Evolutionary conservation across 78 protist species (phyloP), one percentile per base, ranked within the genome.

Genomic region (slime mould (Dictyostelium discoideum)): DNA sequence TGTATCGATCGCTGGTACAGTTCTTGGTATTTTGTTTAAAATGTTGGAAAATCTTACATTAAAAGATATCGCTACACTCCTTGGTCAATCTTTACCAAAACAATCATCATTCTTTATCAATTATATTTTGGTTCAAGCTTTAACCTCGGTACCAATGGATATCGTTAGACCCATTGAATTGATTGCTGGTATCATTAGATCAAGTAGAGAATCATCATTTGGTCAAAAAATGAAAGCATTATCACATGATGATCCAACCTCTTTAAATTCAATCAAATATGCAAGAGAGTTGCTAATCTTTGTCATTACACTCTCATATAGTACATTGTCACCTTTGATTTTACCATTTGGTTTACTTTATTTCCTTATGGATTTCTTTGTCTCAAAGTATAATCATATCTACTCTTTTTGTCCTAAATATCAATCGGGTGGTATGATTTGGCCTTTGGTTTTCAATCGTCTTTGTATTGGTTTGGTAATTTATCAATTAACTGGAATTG

Each of bases 381-480:
- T 90, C 1, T 90, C 95, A 32, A 90, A 90, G 20, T 90, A 90
- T 50, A 90, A 90, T 72, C 95, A 90, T 54, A 72, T 90, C 42
- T 90, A 90, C 42, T 90, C 88, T 1, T 90, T 83, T 8, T 90
- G 95, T 50, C 95, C 95, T n/a, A 90, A 90, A 18, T 90, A 90
- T 37, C 95, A 90, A 90, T 48, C 88, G 0, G 95, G 95, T 83
- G 95, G 95, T 46, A 73, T 65, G 11, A 72, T 90, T 1, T 90
- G 87, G 87, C 95, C 87, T 72, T 72, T 90, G 74, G 95, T 90
- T n/a, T 90, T 90, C 84, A 90, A 90, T 83, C 78, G 95, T 67
- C 26, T 90, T 3, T 90, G 95, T 73, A 60, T 90, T 37, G 95
- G 95, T n/a, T 82, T 90, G 54, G 88, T 39, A 3, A 90, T 90